phyloP scores from a whole-genome alignment of 2,329 filamentous ascomycete genomes.

The Orbilia brochopaga region DNA sequence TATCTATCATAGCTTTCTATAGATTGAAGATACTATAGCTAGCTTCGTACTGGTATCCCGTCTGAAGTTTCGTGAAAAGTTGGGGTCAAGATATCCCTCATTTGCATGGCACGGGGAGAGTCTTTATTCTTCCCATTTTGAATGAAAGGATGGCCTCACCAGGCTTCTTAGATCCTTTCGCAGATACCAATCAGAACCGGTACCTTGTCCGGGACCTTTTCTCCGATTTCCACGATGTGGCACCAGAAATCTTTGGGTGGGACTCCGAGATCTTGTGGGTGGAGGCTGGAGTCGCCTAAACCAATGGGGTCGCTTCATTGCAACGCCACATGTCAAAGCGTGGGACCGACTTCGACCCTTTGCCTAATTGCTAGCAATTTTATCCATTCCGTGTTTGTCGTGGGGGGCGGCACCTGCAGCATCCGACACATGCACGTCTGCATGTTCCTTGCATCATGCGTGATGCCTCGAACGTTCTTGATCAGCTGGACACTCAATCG shows the following conservation, averaged over 20 bases:
- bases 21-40: no score
- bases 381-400: neutral
- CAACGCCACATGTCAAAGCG: slow-evolving; percentile 8
- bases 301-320: neutral
- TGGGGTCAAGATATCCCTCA: neutral
- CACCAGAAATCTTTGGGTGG: neutral
- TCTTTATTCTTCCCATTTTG: neutral
- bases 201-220: neutral
- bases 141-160: neutral
- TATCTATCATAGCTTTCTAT: slow-evolving; percentile 25
- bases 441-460: neutral
- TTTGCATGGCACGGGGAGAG: neutral
- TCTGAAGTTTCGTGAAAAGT: neutral
- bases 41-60: no score
- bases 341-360: neutral
- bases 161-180: no score
- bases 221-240: neutral
- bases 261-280: neutral
- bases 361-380: neutral
- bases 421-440: neutral
- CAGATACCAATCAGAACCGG: neutral
- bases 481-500: neutral
- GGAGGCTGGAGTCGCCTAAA: neutral
- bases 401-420: neutral
- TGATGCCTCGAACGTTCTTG: no score